A percentile compares a stretch with the other conserved stretches of the same genome.
Conservation (phyloP, 768 basidiomycete genomes). For the Tephrocybe sp. region DNA sequence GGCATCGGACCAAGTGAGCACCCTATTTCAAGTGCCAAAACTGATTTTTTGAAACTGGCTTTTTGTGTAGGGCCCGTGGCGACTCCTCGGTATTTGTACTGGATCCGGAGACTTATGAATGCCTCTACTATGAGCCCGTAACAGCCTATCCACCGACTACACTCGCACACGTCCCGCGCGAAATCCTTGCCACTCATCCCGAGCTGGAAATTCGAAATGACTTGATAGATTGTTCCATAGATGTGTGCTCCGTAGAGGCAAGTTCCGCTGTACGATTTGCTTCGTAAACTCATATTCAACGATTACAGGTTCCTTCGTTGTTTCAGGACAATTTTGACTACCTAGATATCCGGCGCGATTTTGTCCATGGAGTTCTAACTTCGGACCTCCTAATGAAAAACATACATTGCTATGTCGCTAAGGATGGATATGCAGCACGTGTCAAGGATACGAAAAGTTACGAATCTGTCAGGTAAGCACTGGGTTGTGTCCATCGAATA, state of each 20-base stretch:
- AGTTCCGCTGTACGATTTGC: slow-evolving; percentile 15
- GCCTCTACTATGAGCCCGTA: slow-evolving; percentile 81
- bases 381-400: slow-evolving; percentile 94
- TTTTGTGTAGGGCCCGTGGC: slow-evolving; percentile 52
- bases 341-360: slow-evolving; percentile 85
- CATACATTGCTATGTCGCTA: slow-evolving; percentile 86
- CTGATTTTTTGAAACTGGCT: neutral
- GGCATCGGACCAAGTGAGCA: slow-evolving; percentile 70
- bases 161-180: slow-evolving; percentile 69
- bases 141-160: slow-evolving; percentile 65
- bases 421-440: slow-evolving; percentile 88
- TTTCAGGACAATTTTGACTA: slow-evolving; percentile 99
- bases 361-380: slow-evolving; percentile 91
- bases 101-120: slow-evolving; percentile 72
- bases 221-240: slow-evolving; percentile 84
- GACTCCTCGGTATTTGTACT: slow-evolving; percentile 80
- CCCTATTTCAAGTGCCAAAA: neutral
- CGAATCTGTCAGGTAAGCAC: slow-evolving; percentile 76
- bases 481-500: neutral
- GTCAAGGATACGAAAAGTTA: slow-evolving; percentile 93
- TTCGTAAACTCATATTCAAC: neutral
- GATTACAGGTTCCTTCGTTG: slow-evolving; percentile 77
- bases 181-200: slow-evolving; percentile 65
- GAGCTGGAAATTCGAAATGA: slow-evolving; percentile 88
- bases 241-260: slow-evolving; percentile 93